phyloP scores from a whole-genome alignment of 2,329 filamentous ascomycete species.

The Trichoderma sp. region DNA sequence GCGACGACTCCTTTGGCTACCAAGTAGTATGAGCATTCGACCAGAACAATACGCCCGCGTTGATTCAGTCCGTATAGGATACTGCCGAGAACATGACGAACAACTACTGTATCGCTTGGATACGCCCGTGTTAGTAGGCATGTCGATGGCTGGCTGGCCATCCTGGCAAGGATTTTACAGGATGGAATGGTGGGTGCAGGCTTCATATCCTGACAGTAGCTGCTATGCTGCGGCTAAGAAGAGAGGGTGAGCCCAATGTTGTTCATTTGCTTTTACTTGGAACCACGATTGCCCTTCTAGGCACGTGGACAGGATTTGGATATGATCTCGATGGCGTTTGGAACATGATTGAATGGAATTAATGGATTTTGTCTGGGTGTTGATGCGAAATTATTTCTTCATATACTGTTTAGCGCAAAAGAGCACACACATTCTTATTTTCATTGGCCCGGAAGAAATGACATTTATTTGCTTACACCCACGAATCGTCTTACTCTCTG shows the following conservation, averaged over 20 bases:
- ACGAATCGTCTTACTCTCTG: not conserved
- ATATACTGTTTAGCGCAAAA: not conserved
- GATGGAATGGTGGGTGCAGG: not conserved
- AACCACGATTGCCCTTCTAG: not conserved
- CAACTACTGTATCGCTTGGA: not conserved
- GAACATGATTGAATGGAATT: not conserved
- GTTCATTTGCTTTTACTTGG: not conserved
- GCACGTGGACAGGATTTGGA: not conserved
- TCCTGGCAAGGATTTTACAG: not conserved
- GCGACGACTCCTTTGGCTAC: not conserved
- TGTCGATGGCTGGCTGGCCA: not conserved
- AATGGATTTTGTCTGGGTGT: not conserved
- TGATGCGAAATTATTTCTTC: not conserved
- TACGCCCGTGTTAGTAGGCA: too few species aligned
- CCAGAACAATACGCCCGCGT: not conserved
- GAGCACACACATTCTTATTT: not conserved
- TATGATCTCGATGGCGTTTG: conserved; percentile 13
- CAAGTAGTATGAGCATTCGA: not conserved
- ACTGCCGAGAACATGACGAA: not conserved
- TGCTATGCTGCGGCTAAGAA: not conserved
- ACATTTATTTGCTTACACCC: not conserved
- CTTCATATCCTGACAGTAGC: not conserved
- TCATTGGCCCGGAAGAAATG: not conserved
- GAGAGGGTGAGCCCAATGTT: not conserved
- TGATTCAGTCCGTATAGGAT: not conserved